Base-by-base conservation (phyloP, 805 yeast species). In the Candida jianshihensis region DNA sequence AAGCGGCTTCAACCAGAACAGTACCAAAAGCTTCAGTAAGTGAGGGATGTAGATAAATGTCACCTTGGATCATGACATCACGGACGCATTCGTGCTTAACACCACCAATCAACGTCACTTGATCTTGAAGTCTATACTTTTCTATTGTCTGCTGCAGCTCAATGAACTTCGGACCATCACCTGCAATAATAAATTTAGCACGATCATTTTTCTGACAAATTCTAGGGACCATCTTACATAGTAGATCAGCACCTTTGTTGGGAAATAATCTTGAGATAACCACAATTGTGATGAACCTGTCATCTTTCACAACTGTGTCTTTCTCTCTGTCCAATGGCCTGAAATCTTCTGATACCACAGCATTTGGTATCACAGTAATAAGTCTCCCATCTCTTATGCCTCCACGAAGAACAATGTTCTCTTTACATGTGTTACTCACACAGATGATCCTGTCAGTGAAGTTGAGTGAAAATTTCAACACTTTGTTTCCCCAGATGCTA, bases 1-100 rank as follows among this genome's bases (percentile, higher is more conserved):
- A 82, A 0, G 97, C 98, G 0, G 99, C 99, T 56, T 92, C 99
- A 0, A 92, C 96, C 10, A 92, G 63, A 0, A 87, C 97, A 0
- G 98, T 92, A 3, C 99, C 99, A 61, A 92, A 92, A 0, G 97
- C 98, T 56, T 92, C 99, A 0, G 97, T 92, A 28, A 92, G 66
- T 1, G 96, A 80, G 0, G 98, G 89, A 59, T 92, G 97, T 20
- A 92, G 60, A 55, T 89, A 92, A 10, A 92, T 90, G 50, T 92
- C 94, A 15, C 98, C 99, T 43, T 78, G 74, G 6, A 88, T 78
- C 95, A 92, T 86, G 11, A 90, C 84, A 47, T 89, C 87, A 33
- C 97, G 66, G 8, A 92, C 98, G 47, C 83, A 80, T 55, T 92
- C 97, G 56, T 92, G 99, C 28, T 82, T 75, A 1, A 92, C 31